A percentile compares a stretch with the other conserved stretches of the same genome.
Conservation (phyloP, 306 rosid genomes). For the Rosa chinensis region DNA sequence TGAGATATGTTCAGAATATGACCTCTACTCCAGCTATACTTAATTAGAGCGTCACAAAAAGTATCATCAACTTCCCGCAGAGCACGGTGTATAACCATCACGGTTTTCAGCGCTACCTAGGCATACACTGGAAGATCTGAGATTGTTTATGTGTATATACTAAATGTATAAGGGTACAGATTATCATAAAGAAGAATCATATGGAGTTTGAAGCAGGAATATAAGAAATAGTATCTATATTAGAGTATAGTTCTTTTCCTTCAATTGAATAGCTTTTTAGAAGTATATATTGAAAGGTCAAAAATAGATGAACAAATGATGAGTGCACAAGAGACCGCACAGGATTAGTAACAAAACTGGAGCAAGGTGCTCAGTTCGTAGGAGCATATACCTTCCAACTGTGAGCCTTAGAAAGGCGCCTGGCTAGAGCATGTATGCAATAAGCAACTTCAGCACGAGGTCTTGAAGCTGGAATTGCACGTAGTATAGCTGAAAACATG, state of each 20-base stretch:
- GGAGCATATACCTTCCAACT: conserved; percentile 23
- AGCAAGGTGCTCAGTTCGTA: not conserved
- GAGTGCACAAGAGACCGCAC: not conserved
- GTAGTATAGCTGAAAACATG: conserved; percentile 14
- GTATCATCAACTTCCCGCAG: conserved; percentile 21
- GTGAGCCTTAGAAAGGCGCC: conserved; percentile 14
- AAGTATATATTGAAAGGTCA: too few species aligned
- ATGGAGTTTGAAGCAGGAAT: not conserved
- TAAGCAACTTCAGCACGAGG: conserved; percentile 20
- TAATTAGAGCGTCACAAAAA: conserved; percentile 14
- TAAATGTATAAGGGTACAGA: not conserved
- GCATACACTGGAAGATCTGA: not conserved
- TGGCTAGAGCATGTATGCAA: conserved; percentile 25
- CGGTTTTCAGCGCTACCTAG: conserved; percentile 25
- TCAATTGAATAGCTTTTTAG: not conserved
- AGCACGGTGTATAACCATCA: conserved; percentile 21
- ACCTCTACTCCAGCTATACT: conserved; percentile 22
- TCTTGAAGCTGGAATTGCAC: conserved; percentile 18
- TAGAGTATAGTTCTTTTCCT: not conserved
- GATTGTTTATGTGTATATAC: not conserved
- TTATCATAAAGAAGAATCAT: not conserved
- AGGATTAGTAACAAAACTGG: not conserved
- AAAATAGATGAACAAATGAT: not conserved
- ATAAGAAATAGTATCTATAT: not conserved
- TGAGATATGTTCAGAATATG: conserved; percentile 20